A percentile compares a stretch with the other conserved stretches of the same genome.
Conservation (phyloP, 352 stramenopile species). For the Pythium aquatile region DNA sequence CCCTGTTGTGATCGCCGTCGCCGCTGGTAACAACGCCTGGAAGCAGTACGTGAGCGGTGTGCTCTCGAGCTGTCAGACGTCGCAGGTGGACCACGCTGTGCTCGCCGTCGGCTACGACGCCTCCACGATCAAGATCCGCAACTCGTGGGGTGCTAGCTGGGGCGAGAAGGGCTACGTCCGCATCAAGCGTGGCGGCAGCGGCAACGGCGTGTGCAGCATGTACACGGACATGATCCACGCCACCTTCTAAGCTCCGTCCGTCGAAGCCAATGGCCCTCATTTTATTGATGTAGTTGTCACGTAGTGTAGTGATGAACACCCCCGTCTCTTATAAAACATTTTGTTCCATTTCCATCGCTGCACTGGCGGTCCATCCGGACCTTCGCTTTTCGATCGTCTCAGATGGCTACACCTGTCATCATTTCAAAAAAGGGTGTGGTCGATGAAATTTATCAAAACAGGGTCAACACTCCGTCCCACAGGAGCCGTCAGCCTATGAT, state of each 20-base stretch:
- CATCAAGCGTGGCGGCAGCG: slow-evolving; percentile 67
- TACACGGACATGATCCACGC: slow-evolving; percentile 31
- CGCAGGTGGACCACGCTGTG: slow-evolving; percentile 95
- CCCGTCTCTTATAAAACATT: not conserved
- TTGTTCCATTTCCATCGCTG: not conserved
- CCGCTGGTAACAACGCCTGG: slow-evolving; percentile 91
- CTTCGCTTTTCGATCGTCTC: not conserved
- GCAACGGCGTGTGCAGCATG: slow-evolving; percentile 40
- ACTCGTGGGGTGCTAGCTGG: slow-evolving; percentile 94
- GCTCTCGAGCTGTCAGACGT: slow-evolving; percentile 64
- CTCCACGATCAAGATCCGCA: slow-evolving; percentile 91
- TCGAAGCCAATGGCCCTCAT: not conserved
- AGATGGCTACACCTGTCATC: not conserved
- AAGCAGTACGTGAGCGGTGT: slow-evolving; percentile 96
- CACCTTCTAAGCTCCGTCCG: slow-evolving; percentile 18
- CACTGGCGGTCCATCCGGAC: too few relatives aligned
- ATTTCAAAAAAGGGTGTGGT: not conserved
- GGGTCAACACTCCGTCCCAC: not conserved
- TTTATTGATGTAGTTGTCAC: not conserved
- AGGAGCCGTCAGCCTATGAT: slow-evolving; percentile 5
- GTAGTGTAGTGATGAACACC: not conserved
- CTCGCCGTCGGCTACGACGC: slow-evolving; percentile 93
- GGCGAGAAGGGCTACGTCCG: slow-evolving; percentile 94
- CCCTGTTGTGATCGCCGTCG: slow-evolving; percentile 92
- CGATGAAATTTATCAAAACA: not conserved